Conservation (phyloP, 1,284 basidiomycete genomes). For the Sporisorium reilianum region DNA sequence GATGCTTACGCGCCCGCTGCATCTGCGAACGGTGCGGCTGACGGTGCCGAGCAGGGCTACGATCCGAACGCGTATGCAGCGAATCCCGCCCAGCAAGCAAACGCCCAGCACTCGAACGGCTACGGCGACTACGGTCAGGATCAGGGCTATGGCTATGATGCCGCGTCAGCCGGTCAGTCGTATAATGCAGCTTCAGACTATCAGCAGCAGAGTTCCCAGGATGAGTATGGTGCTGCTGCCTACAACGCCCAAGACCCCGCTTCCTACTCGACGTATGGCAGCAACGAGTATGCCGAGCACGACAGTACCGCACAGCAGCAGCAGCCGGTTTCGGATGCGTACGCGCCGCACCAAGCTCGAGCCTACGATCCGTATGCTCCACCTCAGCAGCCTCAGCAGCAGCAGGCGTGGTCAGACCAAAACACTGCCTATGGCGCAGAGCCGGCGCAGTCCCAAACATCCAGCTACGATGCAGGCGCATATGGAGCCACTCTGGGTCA, state of each 20-base stretch:
- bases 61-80: conserved; percentile 21
- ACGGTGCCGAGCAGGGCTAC: conserved; percentile 16
- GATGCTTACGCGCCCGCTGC: conserved; percentile 29
- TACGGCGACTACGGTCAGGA: conserved; percentile 19
- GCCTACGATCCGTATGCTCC: conserved; percentile 19
- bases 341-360: conserved; percentile 5
- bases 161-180: conserved; percentile 7
- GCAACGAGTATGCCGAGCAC: conserved; percentile 8
- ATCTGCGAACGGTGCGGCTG: not conserved
- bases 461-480: conserved; percentile 11
- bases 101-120: conserved; percentile 9
- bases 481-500: conserved; percentile 1
- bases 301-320: conserved; percentile 7
- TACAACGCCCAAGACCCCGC: not conserved
- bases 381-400: conserved; percentile 19
- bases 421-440: conserved; percentile 10
- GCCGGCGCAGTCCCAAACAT: not conserved
- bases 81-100: conserved; percentile 10
- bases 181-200: conserved; percentile 18
- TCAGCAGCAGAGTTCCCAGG: conserved; percentile 9
- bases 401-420: conserved; percentile 19
- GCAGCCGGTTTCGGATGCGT: not conserved
- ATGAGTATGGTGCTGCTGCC: conserved; percentile 8
- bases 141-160: conserved; percentile 21
- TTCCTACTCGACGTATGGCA: conserved; percentile 16